Evolutionary conservation across 2,329 filamentous ascomycete genomes (phyloP).

Genomic region (Oidium heveae): DNA sequence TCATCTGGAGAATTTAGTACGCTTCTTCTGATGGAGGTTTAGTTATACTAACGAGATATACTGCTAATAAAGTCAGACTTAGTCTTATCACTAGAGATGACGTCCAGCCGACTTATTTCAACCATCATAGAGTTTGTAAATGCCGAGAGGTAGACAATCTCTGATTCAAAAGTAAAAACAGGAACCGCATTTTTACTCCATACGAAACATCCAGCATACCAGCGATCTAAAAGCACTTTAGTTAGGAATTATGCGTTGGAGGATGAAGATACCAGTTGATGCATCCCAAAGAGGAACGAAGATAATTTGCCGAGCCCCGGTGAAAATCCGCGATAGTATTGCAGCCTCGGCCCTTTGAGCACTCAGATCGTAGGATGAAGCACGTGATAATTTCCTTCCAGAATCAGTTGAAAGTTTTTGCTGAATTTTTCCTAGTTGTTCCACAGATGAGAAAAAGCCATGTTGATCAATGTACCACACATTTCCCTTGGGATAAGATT

Average conservation of each 20-base stretch:
- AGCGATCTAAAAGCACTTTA: conserved; percentile 5
- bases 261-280: conserved; percentile 5
- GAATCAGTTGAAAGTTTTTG: conserved; percentile 2
- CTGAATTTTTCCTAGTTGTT: conserved; percentile 4
- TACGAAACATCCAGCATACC: conserved; percentile 10
- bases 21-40: too few relatives aligned
- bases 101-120: conserved; percentile 10
- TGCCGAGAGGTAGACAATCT: conserved; percentile 8
- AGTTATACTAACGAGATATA: conserved; percentile 7
- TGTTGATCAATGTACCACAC: conserved; percentile 12
- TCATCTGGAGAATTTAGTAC: conserved; percentile 6
- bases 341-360: conserved; percentile 9
- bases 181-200: conserved; percentile 8
- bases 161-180: conserved; percentile 9
- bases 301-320: conserved; percentile 10
- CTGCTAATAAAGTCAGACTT: conserved; percentile 12
- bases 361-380: conserved; percentile 2
- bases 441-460: conserved; percentile 11
- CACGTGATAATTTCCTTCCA: conserved; percentile 3
- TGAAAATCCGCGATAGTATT: conserved; percentile 10
- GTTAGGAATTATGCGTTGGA: background rate
- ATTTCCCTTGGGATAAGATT: conserved; percentile 12
- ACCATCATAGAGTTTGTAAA: conserved; percentile 11
- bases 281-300: conserved; percentile 13
- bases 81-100: conserved; percentile 9